These are phyloP conservation scores for Xerophyta viscosa DNA, from an alignment of 106 monocot species.

Conservation along the genomic window DNA sequence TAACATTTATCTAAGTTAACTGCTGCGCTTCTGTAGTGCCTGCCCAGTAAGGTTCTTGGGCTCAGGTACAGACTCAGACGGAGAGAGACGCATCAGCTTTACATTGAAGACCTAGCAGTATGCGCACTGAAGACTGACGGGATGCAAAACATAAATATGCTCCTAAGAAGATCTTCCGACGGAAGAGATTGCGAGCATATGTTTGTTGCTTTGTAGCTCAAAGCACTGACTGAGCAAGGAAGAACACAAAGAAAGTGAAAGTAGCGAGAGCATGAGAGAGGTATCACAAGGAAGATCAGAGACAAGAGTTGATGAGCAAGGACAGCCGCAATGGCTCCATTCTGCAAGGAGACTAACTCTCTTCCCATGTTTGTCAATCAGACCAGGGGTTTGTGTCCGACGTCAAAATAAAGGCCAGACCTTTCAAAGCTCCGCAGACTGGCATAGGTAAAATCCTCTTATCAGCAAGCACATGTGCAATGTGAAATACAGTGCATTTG, in stretches of 20 bases:
- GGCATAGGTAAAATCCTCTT: slow-evolving; percentile 19
- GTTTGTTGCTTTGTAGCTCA: slow-evolving; percentile 40
- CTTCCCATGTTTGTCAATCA: slow-evolving; percentile 65
- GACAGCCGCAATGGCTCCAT: slow-evolving; percentile 50
- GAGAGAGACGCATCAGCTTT: slow-evolving; percentile 64
- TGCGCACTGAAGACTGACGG: slow-evolving; percentile 88
- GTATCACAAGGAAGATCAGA: no score
- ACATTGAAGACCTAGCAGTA: slow-evolving; percentile 84
- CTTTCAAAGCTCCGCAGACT: slow-evolving; percentile 93
- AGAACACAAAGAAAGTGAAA: neutral
- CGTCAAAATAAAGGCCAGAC: slow-evolving; percentile 84
- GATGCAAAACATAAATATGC: slow-evolving; percentile 81
- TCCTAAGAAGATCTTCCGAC: slow-evolving; percentile 19
- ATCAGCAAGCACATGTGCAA: no score
- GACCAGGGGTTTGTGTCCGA: slow-evolving; percentile 83
- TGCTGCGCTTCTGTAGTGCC: slow-evolving; percentile 71
- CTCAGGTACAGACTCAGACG: no score
- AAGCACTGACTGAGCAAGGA: slow-evolving; percentile 63
- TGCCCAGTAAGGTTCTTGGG: slow-evolving; percentile 48
- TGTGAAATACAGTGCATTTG: no score
- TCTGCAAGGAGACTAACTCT: slow-evolving; percentile 78
- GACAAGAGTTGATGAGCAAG: neutral
- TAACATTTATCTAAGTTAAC: slow-evolving; percentile 88
- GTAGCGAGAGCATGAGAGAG: no score
- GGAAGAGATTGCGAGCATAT: slow-evolving; percentile 11